Evolutionary conservation across 768 basidiomycete genomes (phyloP).

Genomic region (Hericium erinaceus): DNA sequence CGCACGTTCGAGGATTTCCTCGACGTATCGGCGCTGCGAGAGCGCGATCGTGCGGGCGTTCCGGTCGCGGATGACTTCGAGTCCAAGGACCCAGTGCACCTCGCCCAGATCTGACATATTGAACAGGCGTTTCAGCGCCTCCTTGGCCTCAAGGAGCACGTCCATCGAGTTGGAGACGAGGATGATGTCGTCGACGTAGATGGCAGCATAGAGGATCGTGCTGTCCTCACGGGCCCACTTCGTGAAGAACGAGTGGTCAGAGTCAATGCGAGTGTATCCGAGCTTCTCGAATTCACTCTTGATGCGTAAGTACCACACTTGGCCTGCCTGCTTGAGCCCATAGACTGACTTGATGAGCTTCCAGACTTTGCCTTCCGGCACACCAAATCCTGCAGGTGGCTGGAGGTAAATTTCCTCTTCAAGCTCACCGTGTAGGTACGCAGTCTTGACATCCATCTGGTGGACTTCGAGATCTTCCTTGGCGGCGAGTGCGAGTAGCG

Average conservation of each 20-base stretch:
- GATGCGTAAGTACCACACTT: slow-evolving; percentile 1
- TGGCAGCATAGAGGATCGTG: background rate
- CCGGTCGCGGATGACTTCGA: background rate
- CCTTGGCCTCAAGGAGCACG: background rate
- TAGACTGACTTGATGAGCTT: background rate
- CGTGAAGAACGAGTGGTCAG: slow-evolving; percentile 1
- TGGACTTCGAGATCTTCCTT: background rate
- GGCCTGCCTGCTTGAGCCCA: background rate
- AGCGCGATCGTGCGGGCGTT: background rate
- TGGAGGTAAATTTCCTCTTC: slow-evolving; percentile 1
- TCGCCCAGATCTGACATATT: background rate
- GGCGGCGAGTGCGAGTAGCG: background rate
- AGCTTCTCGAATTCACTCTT: background rate
- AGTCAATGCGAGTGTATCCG: background rate
- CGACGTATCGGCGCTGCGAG: background rate
- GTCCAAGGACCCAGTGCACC: background rate
- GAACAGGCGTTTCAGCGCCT: background rate
- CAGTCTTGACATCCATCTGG: background rate
- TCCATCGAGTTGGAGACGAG: background rate
- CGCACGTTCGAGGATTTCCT: background rate
- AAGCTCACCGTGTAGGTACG: background rate
- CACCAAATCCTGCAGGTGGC: background rate
- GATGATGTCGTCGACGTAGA: slow-evolving; percentile 19
- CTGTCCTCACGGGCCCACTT: too few relatives aligned
- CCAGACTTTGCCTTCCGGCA: background rate